Base-by-base conservation (phyloP, 176 grass and related monocot genomes). In the Zoysia pacifica region DNA sequence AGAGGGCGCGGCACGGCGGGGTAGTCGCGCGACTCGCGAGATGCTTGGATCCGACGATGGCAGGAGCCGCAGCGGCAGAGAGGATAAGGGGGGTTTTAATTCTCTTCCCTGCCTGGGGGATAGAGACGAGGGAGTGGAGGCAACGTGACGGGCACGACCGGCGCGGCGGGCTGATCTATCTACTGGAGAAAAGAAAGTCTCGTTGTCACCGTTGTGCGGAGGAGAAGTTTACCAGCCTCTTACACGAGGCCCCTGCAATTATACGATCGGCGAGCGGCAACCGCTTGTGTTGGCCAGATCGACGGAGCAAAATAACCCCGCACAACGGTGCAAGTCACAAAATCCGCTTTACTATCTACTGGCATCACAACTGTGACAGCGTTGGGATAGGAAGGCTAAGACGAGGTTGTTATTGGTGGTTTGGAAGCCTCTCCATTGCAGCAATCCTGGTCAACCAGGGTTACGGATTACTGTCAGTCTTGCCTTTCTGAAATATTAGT, bases 131-230 rank as follows among this genome's bases (percentile, higher is more conserved):
- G 75, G 62, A 75, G 90, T 89, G 87, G 93, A 75, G 85, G 74
- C 83, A 77, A 88, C 93, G 87, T 92, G 93, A 86, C 55, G 14
- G 71, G 48, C 90, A 96, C 90, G 81, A 86, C 55, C 53, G 4
- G 12, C 19, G 78, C 67, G 2, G 14, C 11, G 19, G 62, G 28
- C 28, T 28, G 28, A 28, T 28, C 28, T 28, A 28, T 28, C 28
- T 28, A 28, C 28, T 28, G 28, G 28, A 28, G 28, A 28, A 28
- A 28, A 28, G 28, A 28, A 28, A 28, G 28, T 28, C 28, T 28
- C 28, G 0, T 0, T 28, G 28, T 28, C 28, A 28, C 28, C 28
- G 28, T 28, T 28, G 28, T 28, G 28, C 28, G 28, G 28, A 28
- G 28, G 28, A 28, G 28, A 28, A 28, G 28, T 28, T 28, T 28